These are phyloP conservation scores for Botrytis sinoallii DNA, from an alignment of 2,329 filamentous ascomycete species.

Conservation along the genomic window DNA sequence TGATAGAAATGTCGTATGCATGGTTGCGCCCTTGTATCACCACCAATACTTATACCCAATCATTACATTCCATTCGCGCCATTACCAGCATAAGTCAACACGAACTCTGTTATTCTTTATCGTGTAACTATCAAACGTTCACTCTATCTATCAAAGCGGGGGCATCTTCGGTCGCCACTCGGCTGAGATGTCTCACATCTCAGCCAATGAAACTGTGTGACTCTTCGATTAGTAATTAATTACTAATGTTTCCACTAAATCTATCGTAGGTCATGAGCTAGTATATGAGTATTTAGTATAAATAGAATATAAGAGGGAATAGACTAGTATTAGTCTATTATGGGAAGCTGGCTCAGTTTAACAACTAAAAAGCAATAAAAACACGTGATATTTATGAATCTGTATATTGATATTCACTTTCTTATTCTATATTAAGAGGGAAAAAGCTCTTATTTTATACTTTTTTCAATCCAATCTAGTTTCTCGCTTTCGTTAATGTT, in stretches of 20 bases:
- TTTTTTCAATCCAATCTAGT: too few relatives aligned
- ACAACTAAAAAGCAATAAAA: too few relatives aligned
- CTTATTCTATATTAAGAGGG: too few relatives aligned
- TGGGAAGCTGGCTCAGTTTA: too few relatives aligned
- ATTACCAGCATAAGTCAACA: neutral
- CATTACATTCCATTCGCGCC: neutral
- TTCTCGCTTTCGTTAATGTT: too few relatives aligned
- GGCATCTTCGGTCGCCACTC: neutral
- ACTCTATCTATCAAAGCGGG: neutral
- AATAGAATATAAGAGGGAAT: too few relatives aligned
- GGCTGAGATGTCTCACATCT: rapidly evolving
- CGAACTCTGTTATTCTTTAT: neutral
- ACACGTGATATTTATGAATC: too few relatives aligned
- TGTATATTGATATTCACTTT: too few relatives aligned
- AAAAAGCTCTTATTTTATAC: too few relatives aligned
- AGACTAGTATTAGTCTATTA: too few relatives aligned
- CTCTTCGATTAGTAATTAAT: neutral
- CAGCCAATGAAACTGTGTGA: neutral
- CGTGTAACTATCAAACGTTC: neutral
- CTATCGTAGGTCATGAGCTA: too few relatives aligned
- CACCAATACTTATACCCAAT: neutral
- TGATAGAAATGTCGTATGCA: neutral
- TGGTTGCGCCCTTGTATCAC: neutral
- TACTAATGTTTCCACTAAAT: neutral
- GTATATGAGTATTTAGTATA: too few relatives aligned